Percentiles rank a stretch among this genome's conserved stretches.
Conservation (phyloP, 2,329 filamentous ascomycete genomes). For the Diaporthe australafricana region DNA sequence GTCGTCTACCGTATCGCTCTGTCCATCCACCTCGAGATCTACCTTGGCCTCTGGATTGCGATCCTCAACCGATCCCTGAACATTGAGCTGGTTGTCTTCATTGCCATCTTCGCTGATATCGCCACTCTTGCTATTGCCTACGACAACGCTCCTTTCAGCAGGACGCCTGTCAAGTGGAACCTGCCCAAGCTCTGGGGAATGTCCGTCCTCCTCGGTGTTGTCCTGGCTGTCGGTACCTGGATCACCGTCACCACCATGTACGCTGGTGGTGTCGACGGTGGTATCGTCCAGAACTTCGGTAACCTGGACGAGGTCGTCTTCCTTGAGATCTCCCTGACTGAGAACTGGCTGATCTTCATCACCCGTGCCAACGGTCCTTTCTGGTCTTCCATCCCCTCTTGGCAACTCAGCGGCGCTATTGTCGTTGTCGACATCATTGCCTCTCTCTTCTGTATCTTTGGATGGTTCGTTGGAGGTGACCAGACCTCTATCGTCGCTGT, state of each 20-base stretch:
- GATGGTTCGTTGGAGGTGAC: slow-evolving; percentile 76
- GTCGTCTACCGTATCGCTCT: slow-evolving; percentile 95
- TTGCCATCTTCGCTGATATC: slow-evolving; percentile 94
- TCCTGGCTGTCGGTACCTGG: slow-evolving; percentile 88
- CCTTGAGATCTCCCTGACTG: slow-evolving; percentile 88
- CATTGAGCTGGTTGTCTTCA: slow-evolving; percentile 90
- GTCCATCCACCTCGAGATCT: slow-evolving; percentile 91
- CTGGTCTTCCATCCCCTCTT: slow-evolving; percentile 90
- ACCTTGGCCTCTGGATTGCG: slow-evolving; percentile 91
- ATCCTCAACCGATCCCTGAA: slow-evolving; percentile 87
- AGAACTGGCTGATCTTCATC: slow-evolving; percentile 98
- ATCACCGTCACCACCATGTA: slow-evolving; percentile 90
- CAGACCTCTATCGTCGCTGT: slow-evolving; percentile 84
- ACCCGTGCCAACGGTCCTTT: slow-evolving; percentile 93
- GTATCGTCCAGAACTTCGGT: slow-evolving; percentile 92
- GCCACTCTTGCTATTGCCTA: slow-evolving; percentile 93
- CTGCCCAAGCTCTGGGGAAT: slow-evolving; percentile 94
- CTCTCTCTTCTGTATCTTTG: slow-evolving; percentile 87
- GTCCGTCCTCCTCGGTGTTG: slow-evolving; percentile 84
- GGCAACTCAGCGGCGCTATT: slow-evolving; percentile 84
- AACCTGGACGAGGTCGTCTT: slow-evolving; percentile 85
- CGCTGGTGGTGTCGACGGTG: slow-evolving; percentile 74
- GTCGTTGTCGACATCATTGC: slow-evolving; percentile 85
- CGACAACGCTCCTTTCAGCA: slow-evolving; percentile 90
- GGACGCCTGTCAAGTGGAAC: slow-evolving; percentile 93